Evolutionary conservation across 441 rosid species (phyloP).

Genomic region (Corymbia calophylla): DNA sequence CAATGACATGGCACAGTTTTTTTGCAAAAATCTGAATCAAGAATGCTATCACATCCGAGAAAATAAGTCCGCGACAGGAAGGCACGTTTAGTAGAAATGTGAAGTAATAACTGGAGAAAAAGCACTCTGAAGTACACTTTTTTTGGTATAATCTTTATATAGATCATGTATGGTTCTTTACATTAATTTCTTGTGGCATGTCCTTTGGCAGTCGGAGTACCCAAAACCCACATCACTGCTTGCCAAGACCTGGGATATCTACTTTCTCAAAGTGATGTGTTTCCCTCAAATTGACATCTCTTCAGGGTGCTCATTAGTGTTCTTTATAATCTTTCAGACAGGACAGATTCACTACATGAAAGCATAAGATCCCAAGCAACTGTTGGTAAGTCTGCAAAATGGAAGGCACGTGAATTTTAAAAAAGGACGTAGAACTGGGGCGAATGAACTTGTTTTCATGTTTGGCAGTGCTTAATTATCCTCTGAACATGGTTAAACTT

Average conservation of each 20-base stretch:
- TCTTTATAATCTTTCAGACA: conserved; percentile 44
- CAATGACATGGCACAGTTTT: not conserved
- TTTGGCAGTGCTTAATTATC: not conserved
- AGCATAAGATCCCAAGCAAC: conserved; percentile 62
- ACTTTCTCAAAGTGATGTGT: conserved; percentile 41
- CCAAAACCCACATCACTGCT: conserved; percentile 71
- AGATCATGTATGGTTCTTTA: not conserved
- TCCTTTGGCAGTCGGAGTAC: conserved; percentile 70
- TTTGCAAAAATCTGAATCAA: not conserved
- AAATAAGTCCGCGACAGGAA: not conserved
- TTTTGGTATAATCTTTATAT: not conserved
- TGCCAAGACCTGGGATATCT: conserved; percentile 81
- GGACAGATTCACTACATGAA: conserved; percentile 71
- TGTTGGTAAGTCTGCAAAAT: conserved; percentile 60
- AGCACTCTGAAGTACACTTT: not conserved
- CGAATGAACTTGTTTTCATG: not conserved
- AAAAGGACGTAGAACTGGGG: not conserved
- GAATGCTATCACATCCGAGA: not conserved
- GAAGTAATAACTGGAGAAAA: not conserved
- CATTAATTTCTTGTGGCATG: not conserved
- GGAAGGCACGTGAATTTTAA: not conserved
- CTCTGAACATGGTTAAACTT: not conserved
- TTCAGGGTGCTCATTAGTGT: not conserved
- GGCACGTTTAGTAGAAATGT: not conserved
- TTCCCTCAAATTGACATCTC: not conserved